These are phyloP conservation scores for Castanea sativa DNA, from an alignment of 306 rosid species.

Conservation along the genomic window DNA sequence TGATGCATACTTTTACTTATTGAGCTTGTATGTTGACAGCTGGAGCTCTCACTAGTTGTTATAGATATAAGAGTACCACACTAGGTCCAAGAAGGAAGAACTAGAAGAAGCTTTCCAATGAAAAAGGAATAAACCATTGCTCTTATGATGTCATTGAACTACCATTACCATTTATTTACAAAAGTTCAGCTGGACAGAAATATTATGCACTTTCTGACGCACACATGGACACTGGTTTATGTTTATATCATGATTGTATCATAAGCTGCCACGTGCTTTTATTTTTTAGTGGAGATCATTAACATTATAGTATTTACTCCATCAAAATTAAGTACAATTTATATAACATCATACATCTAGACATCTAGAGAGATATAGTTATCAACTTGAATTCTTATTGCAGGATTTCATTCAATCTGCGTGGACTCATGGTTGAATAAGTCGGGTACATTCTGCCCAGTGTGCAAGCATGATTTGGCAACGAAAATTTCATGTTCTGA, in stretches of 20 bases:
- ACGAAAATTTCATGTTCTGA: constrained; percentile 20
- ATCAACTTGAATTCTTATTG: constrained; percentile 10
- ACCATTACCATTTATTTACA: neutral
- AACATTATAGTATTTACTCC: neutral
- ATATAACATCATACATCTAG: neutral
- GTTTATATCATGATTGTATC: neutral
- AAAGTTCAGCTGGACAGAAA: neutral
- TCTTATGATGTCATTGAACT: neutral
- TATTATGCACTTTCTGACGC: neutral
- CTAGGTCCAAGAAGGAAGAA: neutral
- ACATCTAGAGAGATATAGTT: neutral
- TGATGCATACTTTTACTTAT: neutral
- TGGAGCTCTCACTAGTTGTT: neutral
- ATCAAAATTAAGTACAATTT: neutral
- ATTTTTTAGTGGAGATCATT: neutral
- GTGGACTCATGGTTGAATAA: constrained; percentile 42
- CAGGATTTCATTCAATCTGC: constrained; percentile 43
- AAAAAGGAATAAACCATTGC: neutral
- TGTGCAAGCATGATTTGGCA: constrained; percentile 41
- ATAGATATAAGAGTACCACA: neutral
- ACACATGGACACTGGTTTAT: neutral
- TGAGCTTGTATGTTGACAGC: neutral
- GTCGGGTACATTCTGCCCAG: constrained; percentile 40
- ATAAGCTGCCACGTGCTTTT: neutral
- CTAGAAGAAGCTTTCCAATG: neutral